These are phyloP conservation scores for Mucor irregularis DNA, from an alignment of 371 early-diverging fungal species.

Conservation along the genomic window DNA sequence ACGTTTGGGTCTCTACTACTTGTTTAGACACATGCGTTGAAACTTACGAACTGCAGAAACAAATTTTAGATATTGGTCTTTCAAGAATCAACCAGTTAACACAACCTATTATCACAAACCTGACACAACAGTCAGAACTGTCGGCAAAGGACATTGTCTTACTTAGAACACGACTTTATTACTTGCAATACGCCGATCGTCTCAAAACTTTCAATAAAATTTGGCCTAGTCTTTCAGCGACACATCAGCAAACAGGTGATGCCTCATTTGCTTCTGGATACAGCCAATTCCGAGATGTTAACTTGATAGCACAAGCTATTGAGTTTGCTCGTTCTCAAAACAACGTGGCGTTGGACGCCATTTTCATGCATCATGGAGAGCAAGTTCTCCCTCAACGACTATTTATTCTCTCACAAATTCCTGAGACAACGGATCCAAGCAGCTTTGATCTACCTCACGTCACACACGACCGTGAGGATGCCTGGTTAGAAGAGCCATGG, in stretches of 20 bases:
- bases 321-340: slow-evolving; percentile 62
- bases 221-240: slow-evolving; percentile 23
- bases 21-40: slow-evolving; percentile 49
- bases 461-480: slow-evolving; percentile 34
- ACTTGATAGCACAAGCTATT: slow-evolving; percentile 64
- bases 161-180: slow-evolving; percentile 42
- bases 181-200: slow-evolving; percentile 68
- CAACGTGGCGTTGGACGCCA: slow-evolving; percentile 54
- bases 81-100: slow-evolving; percentile 42
- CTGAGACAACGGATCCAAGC: slow-evolving; percentile 58
- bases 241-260: not conserved
- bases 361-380: slow-evolving; percentile 65
- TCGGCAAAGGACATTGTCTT: slow-evolving; percentile 1
- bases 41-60: slow-evolving; percentile 34
- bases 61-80: slow-evolving; percentile 59
- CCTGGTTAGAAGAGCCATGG: slow-evolving; percentile 41
- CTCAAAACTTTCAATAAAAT: slow-evolving; percentile 66
- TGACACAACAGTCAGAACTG: not conserved
- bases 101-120: slow-evolving; percentile 36
- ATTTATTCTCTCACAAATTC: slow-evolving; percentile 64
- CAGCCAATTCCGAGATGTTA: slow-evolving; percentile 62
- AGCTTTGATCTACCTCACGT: slow-evolving; percentile 49
- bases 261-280: slow-evolving; percentile 37
- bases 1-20: slow-evolving; percentile 62
- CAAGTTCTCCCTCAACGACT: slow-evolving; percentile 63